A percentile compares a stretch with the other conserved stretches of the same genome.
Evolutionary conservation across 2,329 filamentous ascomycete species (phyloP).

Genomic region (Microthyrium microscopicum): DNA sequence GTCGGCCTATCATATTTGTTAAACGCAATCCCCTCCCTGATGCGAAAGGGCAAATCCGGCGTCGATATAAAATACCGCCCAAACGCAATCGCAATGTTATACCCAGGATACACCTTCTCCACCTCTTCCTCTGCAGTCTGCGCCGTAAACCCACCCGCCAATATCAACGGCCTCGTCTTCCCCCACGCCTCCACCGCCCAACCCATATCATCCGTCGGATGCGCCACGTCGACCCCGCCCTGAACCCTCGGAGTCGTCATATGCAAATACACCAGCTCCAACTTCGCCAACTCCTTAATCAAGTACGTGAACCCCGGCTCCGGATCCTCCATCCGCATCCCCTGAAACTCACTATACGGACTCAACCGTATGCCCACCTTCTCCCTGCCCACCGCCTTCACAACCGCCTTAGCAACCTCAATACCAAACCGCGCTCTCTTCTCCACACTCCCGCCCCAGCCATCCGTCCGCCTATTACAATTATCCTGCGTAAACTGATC

Average conservation of each 20-base stretch:
- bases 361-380: slow-evolving; percentile 18
- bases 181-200: slow-evolving; percentile 3
- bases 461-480: slow-evolving; percentile 32
- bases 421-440: slow-evolving; percentile 39
- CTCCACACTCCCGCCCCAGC: slow-evolving; percentile 33
- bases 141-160: slow-evolving; percentile 26
- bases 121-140: slow-evolving; percentile 21
- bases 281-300: slow-evolving; percentile 30
- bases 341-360: slow-evolving; percentile 33
- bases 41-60: slow-evolving; percentile 31
- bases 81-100: slow-evolving; percentile 30
- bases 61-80: slow-evolving; percentile 33
- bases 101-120: slow-evolving; percentile 25
- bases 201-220: slow-evolving; percentile 16
- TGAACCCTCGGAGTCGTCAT: slow-evolving; percentile 41
- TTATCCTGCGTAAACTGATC: slow-evolving; percentile 36
- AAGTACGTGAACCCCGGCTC: slow-evolving; percentile 37
- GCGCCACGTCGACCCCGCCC: slow-evolving; percentile 28
- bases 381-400: slow-evolving; percentile 18
- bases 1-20: slow-evolving; percentile 27
- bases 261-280: slow-evolving; percentile 34
- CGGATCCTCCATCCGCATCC: slow-evolving; percentile 32
- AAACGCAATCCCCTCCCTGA: slow-evolving; percentile 27
- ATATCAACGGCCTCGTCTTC: slow-evolving; percentile 16
- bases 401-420: slow-evolving; percentile 28